Percentiles rank a stretch among this genome's conserved stretches.
These are phyloP conservation scores for Penicillium italicum DNA, from an alignment of 2,329 filamentous ascomycete genomes.

Conservation along the genomic window DNA sequence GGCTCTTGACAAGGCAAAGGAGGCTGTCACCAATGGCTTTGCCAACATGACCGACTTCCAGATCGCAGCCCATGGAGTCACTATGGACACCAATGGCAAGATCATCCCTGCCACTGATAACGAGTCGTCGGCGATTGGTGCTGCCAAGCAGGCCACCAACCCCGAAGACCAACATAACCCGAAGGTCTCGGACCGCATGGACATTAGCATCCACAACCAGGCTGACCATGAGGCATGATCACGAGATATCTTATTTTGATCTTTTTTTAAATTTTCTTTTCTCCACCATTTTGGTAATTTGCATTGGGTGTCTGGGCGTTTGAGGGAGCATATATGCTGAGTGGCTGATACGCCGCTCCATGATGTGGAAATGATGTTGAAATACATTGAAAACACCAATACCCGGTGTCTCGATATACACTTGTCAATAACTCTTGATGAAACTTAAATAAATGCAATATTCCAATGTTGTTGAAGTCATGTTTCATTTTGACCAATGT, in stretches of 20 bases:
- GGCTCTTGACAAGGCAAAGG: constrained; percentile 60
- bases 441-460: constrained; percentile 2
- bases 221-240: constrained; percentile 39
- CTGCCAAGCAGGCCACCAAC: background rate
- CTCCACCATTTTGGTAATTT: constrained; percentile 8
- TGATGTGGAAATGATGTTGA: constrained; percentile 19
- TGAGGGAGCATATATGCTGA: constrained; percentile 13
- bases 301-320: constrained; percentile 26
- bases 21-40: constrained; percentile 61
- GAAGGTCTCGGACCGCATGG: constrained; percentile 51
- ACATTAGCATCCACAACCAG: constrained; percentile 60
- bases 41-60: constrained; percentile 59
- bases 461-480: background rate
- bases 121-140: background rate
- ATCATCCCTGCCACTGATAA: constrained; percentile 49
- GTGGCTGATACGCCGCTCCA: constrained; percentile 10
- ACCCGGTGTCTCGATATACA: constrained; percentile 5
- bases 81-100: constrained; percentile 54
- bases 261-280: background rate
- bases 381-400: constrained; percentile 12
- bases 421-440: constrained; percentile 6
- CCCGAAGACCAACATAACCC: constrained; percentile 31
- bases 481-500: background rate
- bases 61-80: constrained; percentile 60
- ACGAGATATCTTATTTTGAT: constrained; percentile 14